phyloP scores from a whole-genome alignment of 495 filamentous ascomycete genomes.

The Xylaria curta region DNA sequence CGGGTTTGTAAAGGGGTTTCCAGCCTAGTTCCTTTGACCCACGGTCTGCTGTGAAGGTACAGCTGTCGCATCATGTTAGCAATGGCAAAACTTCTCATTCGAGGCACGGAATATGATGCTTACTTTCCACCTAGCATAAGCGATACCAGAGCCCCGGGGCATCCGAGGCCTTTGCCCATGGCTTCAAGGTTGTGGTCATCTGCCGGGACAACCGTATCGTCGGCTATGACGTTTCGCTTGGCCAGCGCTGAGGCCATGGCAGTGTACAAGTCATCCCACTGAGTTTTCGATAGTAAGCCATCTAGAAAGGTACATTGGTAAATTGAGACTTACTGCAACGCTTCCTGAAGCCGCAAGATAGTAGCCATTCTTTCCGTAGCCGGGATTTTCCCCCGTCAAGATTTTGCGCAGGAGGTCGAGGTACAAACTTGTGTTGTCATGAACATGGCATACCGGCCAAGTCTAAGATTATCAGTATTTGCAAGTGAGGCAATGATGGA shows the following conservation, averaged over 20 bases:
- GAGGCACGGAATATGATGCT: slow-evolving; percentile 18
- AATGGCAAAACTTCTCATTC: not conserved
- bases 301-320: not conserved
- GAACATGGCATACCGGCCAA: slow-evolving; percentile 58
- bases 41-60: slow-evolving; percentile 46
- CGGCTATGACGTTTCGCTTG: slow-evolving; percentile 45
- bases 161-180: slow-evolving; percentile 48
- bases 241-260: slow-evolving; percentile 49
- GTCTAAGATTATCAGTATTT: slow-evolving; percentile 35
- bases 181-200: slow-evolving; percentile 41
- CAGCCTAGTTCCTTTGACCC: slow-evolving; percentile 49
- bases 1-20: slow-evolving; percentile 44
- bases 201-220: slow-evolving; percentile 41
- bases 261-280: slow-evolving; percentile 56
- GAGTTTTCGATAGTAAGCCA: not conserved
- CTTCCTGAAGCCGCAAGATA: slow-evolving; percentile 56
- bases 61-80: slow-evolving; percentile 35
- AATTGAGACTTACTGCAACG: slow-evolving; percentile 37
- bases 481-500: not conserved
- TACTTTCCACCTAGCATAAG: slow-evolving; percentile 51
- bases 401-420: slow-evolving; percentile 51
- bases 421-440: slow-evolving; percentile 53
- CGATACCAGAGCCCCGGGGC: slow-evolving; percentile 40
- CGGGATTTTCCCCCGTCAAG: slow-evolving; percentile 44
- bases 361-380: slow-evolving; percentile 53